Conservation (phyloP, 1,284 basidiomycete species). For the Leccinum griseonigrum region DNA sequence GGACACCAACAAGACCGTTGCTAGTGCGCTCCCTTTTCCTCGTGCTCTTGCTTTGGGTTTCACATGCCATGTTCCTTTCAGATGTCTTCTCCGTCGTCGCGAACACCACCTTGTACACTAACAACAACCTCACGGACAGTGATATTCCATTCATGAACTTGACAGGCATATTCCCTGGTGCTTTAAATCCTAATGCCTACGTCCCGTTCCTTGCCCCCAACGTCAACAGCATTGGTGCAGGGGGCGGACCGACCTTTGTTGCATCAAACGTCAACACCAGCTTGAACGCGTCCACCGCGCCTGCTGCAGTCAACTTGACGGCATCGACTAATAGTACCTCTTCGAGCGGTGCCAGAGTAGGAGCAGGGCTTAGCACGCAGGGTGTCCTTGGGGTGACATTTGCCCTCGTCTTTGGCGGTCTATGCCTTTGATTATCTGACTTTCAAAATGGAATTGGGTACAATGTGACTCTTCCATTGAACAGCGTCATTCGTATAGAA, state of each 20-base stretch:
- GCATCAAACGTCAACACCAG: conserved; percentile 34
- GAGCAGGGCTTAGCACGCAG: conserved; percentile 3
- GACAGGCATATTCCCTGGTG: conserved; percentile 31
- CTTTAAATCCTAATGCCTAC: conserved; percentile 36
- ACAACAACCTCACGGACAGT: conserved; percentile 27
- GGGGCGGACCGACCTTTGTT: conserved; percentile 41
- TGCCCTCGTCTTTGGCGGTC: conserved; percentile 2
- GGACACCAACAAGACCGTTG: conserved; percentile 46
- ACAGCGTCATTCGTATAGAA: neutral
- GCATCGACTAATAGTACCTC: conserved; percentile 7
- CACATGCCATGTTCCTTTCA: conserved; percentile 19
- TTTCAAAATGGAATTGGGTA: neutral
- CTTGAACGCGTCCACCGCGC: conserved; percentile 35
- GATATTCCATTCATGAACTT: conserved; percentile 34
- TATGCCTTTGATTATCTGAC: conserved; percentile 9
- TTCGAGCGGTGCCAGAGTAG: neutral
- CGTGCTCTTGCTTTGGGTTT: neutral
- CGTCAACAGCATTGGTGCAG: conserved; percentile 35
- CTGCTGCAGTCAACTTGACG: conserved; percentile 43
- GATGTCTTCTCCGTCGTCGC: conserved; percentile 51
- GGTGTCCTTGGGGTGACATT: conserved; percentile 15
- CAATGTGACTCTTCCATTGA: neutral
- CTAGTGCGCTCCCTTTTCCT: conserved; percentile 20
- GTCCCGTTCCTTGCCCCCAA: conserved; percentile 45
- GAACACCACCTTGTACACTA: conserved; percentile 35